phyloP scores from a whole-genome alignment of 2,329 filamentous ascomycete species.

The Alternaria arbusti region DNA sequence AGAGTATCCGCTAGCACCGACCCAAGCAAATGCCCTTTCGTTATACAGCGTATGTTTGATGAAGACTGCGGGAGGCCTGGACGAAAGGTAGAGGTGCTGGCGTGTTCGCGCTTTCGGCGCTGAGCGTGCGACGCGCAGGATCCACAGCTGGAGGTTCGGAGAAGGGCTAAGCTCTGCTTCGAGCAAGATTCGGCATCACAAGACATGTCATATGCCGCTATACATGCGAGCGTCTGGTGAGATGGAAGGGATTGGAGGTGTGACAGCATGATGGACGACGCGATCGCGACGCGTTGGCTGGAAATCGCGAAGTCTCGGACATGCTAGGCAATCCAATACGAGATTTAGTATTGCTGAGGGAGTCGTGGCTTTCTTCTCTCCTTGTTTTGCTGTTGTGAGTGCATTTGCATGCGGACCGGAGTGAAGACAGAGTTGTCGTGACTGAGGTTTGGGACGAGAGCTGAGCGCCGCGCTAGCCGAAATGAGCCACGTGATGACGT shows the following conservation, averaged over 20 bases:
- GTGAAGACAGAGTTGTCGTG: background rate
- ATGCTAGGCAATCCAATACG: background rate
- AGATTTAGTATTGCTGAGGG: fast-evolving
- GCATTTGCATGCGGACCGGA: background rate
- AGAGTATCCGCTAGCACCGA: background rate
- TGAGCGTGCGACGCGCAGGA: background rate
- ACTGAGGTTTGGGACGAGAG: background rate
- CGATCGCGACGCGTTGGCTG: background rate
- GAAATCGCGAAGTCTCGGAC: background rate
- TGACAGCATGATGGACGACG: background rate
- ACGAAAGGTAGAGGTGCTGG: background rate
- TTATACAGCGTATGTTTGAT: background rate
- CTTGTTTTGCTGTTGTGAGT: background rate
- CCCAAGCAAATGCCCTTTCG: background rate
- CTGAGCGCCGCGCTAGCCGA: background rate
- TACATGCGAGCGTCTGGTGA: fast-evolving
- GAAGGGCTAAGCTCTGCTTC: background rate
- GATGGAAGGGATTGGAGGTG: background rate
- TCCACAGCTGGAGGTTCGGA: background rate
- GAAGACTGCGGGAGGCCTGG: background rate
- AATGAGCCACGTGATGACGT: slow-evolving; percentile 1
- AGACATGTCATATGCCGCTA: background rate
- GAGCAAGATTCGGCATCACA: background rate
- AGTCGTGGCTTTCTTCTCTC: background rate
- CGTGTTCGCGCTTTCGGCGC: background rate